Evolutionary conservation across 345 rosid genomes (phyloP), one percentile per base, ranked within the genome.

Genomic region (Mercurialis annua): DNA sequence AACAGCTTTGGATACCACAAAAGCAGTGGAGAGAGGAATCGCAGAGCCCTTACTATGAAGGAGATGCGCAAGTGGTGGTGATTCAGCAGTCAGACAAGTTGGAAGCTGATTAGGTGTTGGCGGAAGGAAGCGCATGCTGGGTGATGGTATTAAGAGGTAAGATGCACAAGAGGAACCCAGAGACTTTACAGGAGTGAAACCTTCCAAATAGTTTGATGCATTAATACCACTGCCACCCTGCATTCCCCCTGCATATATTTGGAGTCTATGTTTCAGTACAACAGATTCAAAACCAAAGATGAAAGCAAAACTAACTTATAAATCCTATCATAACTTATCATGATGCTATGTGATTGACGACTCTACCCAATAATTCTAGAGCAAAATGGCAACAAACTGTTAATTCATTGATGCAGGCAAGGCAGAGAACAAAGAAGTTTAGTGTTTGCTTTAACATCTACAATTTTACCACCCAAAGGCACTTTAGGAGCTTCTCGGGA

Each of bases 61-160:
- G 77, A 95, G 97, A 78, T 95, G 97, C 62, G 98, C 99, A 53
- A 95, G 90, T 5, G 99, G 99, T 36, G 99, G 99, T 65, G 99
- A 95, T 61, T 95, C 99, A 4, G 98, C 96, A 44, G 97, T 91
- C 64, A 95, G 92, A 79, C 98, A 89, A 42, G 89, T 90, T 1
- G 98, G 98, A 27, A 88, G 90, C 79, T 92, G 98, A 62, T 90
- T 92, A 71, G 98, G 94, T 36, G 86, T 78, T 23, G 96, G 82
- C 67, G 96, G 98, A 62, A 95, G 91, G 83, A 95, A 95, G 59
- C 89, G 97, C 93, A 92, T 89, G 78, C 93, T 83, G 23, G 98
- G 96, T 44, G 99, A 89, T 54, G 99, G 99, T 67, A 95, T 92
- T 70, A 92, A 65, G 76, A 95, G 76, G 86, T 85, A 90, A 51